These are phyloP conservation scores for Punica granatum DNA, from an alignment of 345 rosid genomes.

Conservation along the genomic window DNA sequence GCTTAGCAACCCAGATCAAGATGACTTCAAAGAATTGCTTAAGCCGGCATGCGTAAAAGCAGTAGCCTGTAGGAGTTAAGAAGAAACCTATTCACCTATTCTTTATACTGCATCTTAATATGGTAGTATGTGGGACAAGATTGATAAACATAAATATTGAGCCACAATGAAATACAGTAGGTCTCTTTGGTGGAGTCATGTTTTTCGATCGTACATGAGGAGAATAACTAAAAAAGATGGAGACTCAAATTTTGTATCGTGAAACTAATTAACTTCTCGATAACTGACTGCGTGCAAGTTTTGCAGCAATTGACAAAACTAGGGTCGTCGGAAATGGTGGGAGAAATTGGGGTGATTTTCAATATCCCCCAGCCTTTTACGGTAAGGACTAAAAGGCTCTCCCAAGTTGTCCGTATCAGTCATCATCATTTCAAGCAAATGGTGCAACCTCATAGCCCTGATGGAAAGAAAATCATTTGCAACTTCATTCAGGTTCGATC, in stretches of 20 bases:
- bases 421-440: slow-evolving; percentile 80
- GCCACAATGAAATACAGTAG: background rate
- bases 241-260: background rate
- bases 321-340: slow-evolving; percentile 68
- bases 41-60: background rate
- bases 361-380: slow-evolving; percentile 85
- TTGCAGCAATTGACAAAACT: slow-evolving; percentile 36
- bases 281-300: background rate
- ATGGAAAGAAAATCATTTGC: slow-evolving; percentile 57
- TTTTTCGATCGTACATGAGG: background rate
- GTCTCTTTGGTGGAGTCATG: background rate
- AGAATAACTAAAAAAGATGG: background rate
- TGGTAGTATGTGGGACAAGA: background rate
- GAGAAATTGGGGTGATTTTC: slow-evolving; percentile 88
- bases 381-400: slow-evolving; percentile 69
- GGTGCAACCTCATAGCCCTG: slow-evolving; percentile 49
- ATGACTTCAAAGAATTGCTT: background rate
- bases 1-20: background rate
- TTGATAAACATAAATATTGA: background rate
- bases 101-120: background rate
- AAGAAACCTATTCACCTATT: background rate
- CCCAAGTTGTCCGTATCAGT: slow-evolving; percentile 79
- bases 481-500: slow-evolving; percentile 48
- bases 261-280: background rate
- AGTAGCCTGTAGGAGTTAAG: background rate